Conservation (phyloP, 176 grass and related monocot species). For the Tuctoria greenei region DNA sequence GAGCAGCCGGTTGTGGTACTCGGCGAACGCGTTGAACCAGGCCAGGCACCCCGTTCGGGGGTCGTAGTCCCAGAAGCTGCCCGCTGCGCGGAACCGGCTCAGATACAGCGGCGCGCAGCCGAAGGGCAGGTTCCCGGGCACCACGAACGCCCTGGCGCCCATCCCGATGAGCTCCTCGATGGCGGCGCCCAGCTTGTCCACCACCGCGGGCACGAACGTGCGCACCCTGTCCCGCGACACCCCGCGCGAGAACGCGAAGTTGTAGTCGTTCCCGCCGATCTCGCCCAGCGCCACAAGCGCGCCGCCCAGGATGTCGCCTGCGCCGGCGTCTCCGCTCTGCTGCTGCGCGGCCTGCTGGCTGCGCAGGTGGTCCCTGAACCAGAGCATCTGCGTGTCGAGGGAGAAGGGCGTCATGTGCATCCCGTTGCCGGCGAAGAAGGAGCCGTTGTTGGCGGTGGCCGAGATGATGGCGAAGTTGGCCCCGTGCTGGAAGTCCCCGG, state of each 20-base stretch:
- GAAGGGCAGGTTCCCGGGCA: constrained; percentile 76
- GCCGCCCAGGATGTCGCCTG: constrained; percentile 22
- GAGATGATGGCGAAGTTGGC: constrained; percentile 70
- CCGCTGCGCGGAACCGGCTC: constrained; percentile 21
- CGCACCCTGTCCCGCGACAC: constrained; percentile 25
- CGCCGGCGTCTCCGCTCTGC: too few relatives aligned
- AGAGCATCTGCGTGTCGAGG: constrained; percentile 49
- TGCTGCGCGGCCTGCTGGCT: constrained; percentile 18
- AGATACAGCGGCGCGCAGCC: constrained; percentile 69
- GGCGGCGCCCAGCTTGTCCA: constrained; percentile 40
- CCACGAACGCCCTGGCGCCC: constrained; percentile 62
- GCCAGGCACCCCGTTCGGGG: constrained; percentile 52
- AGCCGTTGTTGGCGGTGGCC: constrained; percentile 49
- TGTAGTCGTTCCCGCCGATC: constrained; percentile 75
- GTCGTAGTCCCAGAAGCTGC: constrained; percentile 39
- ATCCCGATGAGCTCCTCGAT: constrained; percentile 63
- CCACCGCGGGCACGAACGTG: constrained; percentile 45
- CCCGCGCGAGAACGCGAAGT: constrained; percentile 41
- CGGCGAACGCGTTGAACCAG: constrained; percentile 62
- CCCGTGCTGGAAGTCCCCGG: constrained; percentile 41
- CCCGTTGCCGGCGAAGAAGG: constrained; percentile 53
- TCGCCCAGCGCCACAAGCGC: constrained; percentile 61
- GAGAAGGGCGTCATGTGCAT: constrained; percentile 26
- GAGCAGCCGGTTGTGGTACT: constrained; percentile 64
- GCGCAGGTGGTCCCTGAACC: constrained; percentile 42